Conservation (phyloP, 441 rosid genomes). For the Pelargonium myrrhifolium region DNA sequence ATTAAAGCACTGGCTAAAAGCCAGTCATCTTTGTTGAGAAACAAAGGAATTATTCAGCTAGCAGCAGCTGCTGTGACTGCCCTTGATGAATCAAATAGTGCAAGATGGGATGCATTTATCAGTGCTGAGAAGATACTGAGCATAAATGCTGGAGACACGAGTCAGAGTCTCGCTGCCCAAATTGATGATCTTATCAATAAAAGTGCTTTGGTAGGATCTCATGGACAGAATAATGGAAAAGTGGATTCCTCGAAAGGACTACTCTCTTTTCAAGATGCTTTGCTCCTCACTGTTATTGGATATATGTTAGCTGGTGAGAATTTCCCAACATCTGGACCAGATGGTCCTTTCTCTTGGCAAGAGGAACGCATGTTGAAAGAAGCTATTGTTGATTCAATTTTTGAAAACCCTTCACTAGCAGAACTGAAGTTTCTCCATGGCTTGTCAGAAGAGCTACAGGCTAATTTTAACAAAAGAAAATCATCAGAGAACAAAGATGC, state of each 20-base stretch:
- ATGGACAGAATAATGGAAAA: constrained; percentile 35
- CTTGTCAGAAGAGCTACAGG: constrained; percentile 61
- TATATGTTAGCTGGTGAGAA: constrained; percentile 89
- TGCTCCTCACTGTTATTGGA: constrained; percentile 67
- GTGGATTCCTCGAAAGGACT: constrained; percentile 38
- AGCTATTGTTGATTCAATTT: constrained; percentile 65
- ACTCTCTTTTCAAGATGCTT: constrained; percentile 62
- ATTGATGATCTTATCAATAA: constrained; percentile 80
- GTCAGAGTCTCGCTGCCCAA: constrained; percentile 86
- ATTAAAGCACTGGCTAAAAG: constrained; percentile 52
- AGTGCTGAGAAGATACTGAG: constrained; percentile 84
- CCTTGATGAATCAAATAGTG: constrained; percentile 55
- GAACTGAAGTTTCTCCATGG: constrained; percentile 69
- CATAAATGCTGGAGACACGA: constrained; percentile 79
- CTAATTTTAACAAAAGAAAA: constrained; percentile 39
- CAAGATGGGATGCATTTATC: constrained; percentile 76
- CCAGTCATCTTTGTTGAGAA: constrained; percentile 53
- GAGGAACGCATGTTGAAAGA: constrained; percentile 90
- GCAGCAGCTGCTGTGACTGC: constrained; percentile 59
- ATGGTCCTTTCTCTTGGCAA: constrained; percentile 95
- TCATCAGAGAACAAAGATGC: constrained; percentile 37
- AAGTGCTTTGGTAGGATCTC: constrained; percentile 47
- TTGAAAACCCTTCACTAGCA: constrained; percentile 60
- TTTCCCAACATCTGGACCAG: constrained; percentile 82
- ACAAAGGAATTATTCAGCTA: constrained; percentile 80